These are phyloP conservation scores for Fistulina hepatica DNA, from an alignment of 1,284 basidiomycete genomes.

Conservation along the genomic window DNA sequence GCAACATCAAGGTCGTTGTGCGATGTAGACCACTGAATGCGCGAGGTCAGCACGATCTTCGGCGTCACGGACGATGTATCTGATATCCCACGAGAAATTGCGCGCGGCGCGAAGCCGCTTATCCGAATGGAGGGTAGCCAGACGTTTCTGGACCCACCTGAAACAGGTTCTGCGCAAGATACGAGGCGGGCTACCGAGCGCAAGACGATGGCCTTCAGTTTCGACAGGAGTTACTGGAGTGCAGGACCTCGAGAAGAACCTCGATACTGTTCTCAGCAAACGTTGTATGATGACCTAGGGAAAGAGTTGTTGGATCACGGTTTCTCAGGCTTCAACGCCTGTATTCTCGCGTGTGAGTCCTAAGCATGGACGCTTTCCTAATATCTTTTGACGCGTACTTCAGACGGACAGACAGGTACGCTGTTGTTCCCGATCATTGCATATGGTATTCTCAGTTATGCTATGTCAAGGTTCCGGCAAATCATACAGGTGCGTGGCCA, in stretches of 20 bases:
- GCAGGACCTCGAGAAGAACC: constrained; percentile 83
- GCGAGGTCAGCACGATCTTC: constrained; percentile 51
- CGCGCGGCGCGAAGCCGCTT: constrained; percentile 82
- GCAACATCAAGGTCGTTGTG: constrained; percentile 95
- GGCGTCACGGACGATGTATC: not conserved
- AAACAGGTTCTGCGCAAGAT: constrained; percentile 58
- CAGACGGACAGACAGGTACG: constrained; percentile 80
- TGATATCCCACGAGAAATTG: constrained; percentile 51
- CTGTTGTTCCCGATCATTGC: constrained; percentile 9
- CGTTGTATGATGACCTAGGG: constrained; percentile 90
- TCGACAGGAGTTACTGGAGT: constrained; percentile 95
- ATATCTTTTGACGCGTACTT: constrained; percentile 5
- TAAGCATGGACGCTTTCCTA: not conserved
- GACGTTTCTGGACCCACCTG: constrained; percentile 85
- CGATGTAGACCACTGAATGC: constrained; percentile 92
- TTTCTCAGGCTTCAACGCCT: constrained; percentile 95
- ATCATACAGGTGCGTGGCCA: constrained; percentile 63
- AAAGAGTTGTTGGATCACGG: constrained; percentile 91
- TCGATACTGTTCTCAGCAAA: constrained; percentile 85
- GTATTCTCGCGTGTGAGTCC: constrained; percentile 90
- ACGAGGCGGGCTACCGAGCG: constrained; percentile 75
- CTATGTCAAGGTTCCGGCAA: constrained; percentile 64
- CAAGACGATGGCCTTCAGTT: constrained; percentile 82
- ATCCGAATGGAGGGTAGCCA: constrained; percentile 90
- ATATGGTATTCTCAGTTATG: not conserved